A percentile compares a stretch with the other conserved stretches of the same genome.
These are phyloP conservation scores for Exophiala aquamarina DNA, from an alignment of 2,329 filamentous ascomycete genomes.

Conservation along the genomic window DNA sequence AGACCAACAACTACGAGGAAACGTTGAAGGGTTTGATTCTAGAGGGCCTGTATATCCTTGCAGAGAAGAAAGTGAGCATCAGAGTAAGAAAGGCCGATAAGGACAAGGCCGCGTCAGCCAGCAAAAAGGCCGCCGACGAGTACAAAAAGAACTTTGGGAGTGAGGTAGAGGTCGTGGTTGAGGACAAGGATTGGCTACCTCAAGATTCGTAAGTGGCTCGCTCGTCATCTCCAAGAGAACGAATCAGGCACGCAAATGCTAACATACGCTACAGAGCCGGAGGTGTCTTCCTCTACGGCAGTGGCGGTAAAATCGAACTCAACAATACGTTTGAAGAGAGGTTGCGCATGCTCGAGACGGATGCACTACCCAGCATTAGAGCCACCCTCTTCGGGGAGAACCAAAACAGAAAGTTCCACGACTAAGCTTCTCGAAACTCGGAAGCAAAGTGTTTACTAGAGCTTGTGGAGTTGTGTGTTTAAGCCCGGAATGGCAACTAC, in stretches of 20 bases:
- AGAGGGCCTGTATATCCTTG: constrained; percentile 85
- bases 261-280: constrained; percentile 64
- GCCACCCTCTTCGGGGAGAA: constrained; percentile 91
- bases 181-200: constrained; percentile 76
- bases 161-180: constrained; percentile 68
- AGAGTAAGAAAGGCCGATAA: constrained; percentile 78
- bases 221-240: neutral
- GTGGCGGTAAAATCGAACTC: constrained; percentile 91
- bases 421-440: too few species aligned
- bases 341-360: constrained; percentile 78
- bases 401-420: constrained; percentile 90
- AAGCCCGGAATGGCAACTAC: too few species aligned
- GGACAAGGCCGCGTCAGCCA: constrained; percentile 72
- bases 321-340: constrained; percentile 98
- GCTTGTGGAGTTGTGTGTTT: too few species aligned
- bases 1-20: constrained; percentile 71
- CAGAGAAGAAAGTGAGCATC: constrained; percentile 74
- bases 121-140: constrained; percentile 72
- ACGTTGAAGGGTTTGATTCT: constrained; percentile 79
- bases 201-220: constrained; percentile 72
- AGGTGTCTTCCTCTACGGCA: constrained; percentile 76
- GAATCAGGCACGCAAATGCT: constrained; percentile 20
- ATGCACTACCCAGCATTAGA: constrained; percentile 80
- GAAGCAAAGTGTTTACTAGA: too few species aligned
- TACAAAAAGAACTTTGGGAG: constrained; percentile 77